These are phyloP conservation scores for Macrophomina tecta DNA, from an alignment of 2,329 filamentous ascomycete species.

Conservation along the genomic window DNA sequence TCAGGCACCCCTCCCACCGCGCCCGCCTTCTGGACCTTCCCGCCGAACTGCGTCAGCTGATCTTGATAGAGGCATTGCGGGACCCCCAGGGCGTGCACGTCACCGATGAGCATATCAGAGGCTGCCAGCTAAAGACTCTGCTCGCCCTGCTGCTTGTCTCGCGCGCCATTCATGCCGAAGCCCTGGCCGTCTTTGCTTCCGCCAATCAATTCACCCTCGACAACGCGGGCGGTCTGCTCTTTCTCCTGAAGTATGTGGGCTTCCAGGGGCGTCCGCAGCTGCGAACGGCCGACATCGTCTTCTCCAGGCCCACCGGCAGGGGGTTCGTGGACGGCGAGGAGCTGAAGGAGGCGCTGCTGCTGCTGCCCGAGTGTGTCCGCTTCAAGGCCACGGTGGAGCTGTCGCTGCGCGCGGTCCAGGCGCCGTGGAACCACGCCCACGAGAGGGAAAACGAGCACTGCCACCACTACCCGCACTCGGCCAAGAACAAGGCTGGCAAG, in stretches of 20 bases:
- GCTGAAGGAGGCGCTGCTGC: background rate
- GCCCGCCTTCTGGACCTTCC: conserved; percentile 14
- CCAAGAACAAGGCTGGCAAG: conserved; percentile 9
- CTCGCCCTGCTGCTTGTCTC: conserved; percentile 13
- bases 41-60: conserved; percentile 17
- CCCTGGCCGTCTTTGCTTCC: conserved; percentile 10
- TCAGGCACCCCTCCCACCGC: background rate
- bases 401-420: conserved; percentile 6
- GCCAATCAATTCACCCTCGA: conserved; percentile 4
- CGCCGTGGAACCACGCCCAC: conserved; percentile 19
- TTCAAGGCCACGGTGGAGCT: conserved; percentile 3
- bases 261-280: conserved; percentile 13
- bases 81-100: conserved; percentile 10
- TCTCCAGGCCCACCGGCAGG: conserved; percentile 9
- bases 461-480: background rate
- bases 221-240: conserved; percentile 17
- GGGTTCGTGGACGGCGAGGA: conserved; percentile 10
- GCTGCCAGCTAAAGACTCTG: background rate
- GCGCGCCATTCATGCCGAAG: background rate
- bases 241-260: background rate
- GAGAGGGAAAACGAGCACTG: background rate
- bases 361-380: background rate
- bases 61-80: background rate
- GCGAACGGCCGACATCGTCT: conserved; percentile 7
- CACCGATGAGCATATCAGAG: background rate